phyloP scores from a whole-genome alignment of 495 filamentous ascomycete species.

The Margaritispora aquatica region DNA sequence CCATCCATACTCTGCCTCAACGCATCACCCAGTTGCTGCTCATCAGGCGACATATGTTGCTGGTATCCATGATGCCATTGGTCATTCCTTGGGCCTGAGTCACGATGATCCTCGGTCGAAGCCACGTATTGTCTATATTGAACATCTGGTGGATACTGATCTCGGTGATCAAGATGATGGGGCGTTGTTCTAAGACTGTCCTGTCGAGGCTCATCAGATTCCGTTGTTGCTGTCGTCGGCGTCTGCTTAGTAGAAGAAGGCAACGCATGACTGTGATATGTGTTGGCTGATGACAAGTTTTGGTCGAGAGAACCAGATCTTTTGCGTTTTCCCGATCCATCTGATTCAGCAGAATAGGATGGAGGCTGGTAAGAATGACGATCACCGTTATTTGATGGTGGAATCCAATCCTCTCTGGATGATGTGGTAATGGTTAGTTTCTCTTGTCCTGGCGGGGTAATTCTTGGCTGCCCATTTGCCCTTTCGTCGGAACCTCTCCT shows the following conservation, averaged over 20 bases:
- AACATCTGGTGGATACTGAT: constrained; percentile 28
- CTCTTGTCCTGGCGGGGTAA: constrained; percentile 24
- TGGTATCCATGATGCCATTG: constrained; percentile 39
- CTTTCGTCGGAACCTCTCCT: constrained; percentile 21
- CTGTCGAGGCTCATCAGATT: constrained; percentile 20
- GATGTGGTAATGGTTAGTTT: constrained; percentile 25
- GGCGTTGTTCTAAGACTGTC: constrained; percentile 9
- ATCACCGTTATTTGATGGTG: constrained; percentile 15
- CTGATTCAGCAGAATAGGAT: constrained; percentile 25
- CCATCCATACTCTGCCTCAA: constrained; percentile 22
- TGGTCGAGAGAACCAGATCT: constrained; percentile 39
- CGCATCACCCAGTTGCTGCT: constrained; percentile 37
- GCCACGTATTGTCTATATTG: constrained; percentile 25
- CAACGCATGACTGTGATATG: constrained; percentile 28
- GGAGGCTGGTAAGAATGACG: constrained; percentile 19
- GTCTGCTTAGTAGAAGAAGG: constrained; percentile 31
- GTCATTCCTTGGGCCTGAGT: constrained; percentile 27
- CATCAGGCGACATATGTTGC: constrained; percentile 38
- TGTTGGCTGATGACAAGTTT: constrained; percentile 23
- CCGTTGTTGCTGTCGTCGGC: constrained; percentile 23
- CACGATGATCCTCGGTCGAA: constrained; percentile 33
- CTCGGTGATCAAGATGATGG: constrained; percentile 34
- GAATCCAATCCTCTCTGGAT: constrained; percentile 21
- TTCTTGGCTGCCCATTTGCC: constrained; percentile 21
- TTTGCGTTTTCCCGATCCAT: constrained; percentile 47